These are phyloP conservation scores for Lasiodiplodia citricola DNA, from an alignment of 2,329 filamentous ascomycete species.

Conservation along the genomic window DNA sequence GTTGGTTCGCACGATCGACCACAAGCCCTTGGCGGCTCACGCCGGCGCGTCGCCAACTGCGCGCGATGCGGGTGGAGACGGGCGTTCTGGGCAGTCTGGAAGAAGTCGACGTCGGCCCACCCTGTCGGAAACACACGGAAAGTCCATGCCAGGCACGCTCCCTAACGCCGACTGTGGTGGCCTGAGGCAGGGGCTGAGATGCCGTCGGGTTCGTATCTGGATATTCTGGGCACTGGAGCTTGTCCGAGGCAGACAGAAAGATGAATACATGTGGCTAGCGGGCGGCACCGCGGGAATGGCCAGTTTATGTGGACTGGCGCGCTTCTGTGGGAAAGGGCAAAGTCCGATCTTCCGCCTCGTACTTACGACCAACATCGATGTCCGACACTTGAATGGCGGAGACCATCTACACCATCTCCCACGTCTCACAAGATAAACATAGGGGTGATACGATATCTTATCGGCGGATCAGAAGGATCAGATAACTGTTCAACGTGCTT, in stretches of 20 bases:
- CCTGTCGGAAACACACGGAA: neutral
- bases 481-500: constrained; percentile 2
- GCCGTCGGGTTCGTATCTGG: neutral
- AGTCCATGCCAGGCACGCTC: neutral
- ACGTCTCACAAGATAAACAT: neutral
- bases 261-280: neutral
- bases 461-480: constrained; percentile 21
- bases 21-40: neutral
- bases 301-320: neutral
- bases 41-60: neutral
- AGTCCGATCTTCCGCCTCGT: constrained; percentile 9
- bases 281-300: neutral
- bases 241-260: neutral
- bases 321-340: neutral
- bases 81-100: neutral
- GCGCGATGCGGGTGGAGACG: constrained; percentile 6
- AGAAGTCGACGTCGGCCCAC: too few relatives aligned
- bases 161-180: neutral
- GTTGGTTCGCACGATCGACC: neutral
- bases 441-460: constrained; percentile 4
- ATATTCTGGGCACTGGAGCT: neutral
- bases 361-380: constrained; percentile 1
- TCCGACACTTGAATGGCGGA: neutral
- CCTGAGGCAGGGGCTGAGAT: neutral
- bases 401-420: neutral